phyloP scores from a whole-genome alignment of 2,329 filamentous ascomycete genomes.

The Fusarium sp. region DNA sequence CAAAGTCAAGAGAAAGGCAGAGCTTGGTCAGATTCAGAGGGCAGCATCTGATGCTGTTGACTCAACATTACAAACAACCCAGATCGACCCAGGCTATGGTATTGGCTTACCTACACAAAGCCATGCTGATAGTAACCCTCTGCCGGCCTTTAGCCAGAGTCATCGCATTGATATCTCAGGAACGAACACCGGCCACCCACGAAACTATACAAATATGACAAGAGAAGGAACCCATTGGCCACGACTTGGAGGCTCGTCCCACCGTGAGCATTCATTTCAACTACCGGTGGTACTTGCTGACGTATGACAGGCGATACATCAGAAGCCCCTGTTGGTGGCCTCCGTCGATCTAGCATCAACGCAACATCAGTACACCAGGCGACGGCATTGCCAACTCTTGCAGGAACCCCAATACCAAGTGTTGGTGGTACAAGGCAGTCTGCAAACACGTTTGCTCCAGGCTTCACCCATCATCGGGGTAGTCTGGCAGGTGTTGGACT shows the following conservation, averaged over 20 bases:
- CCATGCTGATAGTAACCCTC: not conserved
- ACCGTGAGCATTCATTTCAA: slow-evolving; percentile 24
- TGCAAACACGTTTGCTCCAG: slow-evolving; percentile 15
- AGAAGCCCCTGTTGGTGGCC: slow-evolving; percentile 7
- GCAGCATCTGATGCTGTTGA: slow-evolving; percentile 62
- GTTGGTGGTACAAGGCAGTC: slow-evolving; percentile 19
- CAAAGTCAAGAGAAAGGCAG: slow-evolving; percentile 66
- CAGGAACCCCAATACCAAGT: slow-evolving; percentile 16
- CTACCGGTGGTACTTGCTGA: slow-evolving; percentile 8
- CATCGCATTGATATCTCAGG: slow-evolving; percentile 33
- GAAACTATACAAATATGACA: slow-evolving; percentile 12
- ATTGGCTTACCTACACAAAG: slow-evolving; percentile 1
- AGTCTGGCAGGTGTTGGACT: slow-evolving; percentile 46
- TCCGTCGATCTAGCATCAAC: slow-evolving; percentile 21
- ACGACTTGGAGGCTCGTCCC: slow-evolving; percentile 16
- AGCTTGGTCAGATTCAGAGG: slow-evolving; percentile 66
- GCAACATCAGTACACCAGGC: slow-evolving; percentile 14
- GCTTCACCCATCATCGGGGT: slow-evolving; percentile 37
- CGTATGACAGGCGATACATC: slow-evolving; percentile 17
- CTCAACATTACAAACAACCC: slow-evolving; percentile 40
- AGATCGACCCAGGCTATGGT: slow-evolving; percentile 13
- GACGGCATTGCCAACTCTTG: slow-evolving; percentile 7
- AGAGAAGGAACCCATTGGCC: slow-evolving; percentile 37
- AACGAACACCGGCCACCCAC: slow-evolving; percentile 31
- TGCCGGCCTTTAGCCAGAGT: slow-evolving; percentile 22